A percentile compares a stretch with the other conserved stretches of the same genome.
These are phyloP conservation scores for Colletotrichum coccodes DNA, from an alignment of 2,329 filamentous ascomycete species.

Conservation along the genomic window DNA sequence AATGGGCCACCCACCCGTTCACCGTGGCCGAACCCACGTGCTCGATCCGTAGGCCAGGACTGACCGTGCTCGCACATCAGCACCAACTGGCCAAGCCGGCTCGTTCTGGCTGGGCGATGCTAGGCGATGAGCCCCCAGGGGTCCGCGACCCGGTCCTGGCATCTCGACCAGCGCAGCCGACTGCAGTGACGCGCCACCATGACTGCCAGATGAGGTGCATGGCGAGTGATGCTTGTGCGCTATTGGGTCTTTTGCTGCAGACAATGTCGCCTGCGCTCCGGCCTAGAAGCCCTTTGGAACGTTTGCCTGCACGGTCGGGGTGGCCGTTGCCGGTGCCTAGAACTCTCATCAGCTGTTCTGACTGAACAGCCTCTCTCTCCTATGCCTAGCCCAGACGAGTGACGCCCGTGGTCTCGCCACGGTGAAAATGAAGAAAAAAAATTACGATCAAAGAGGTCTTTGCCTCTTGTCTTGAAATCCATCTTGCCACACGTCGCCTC, in stretches of 20 bases:
- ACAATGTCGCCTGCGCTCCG: neutral
- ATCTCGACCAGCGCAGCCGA: neutral
- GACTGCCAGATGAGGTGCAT: conserved; percentile 8
- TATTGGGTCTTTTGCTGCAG: conserved; percentile 3
- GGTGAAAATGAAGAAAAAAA: neutral
- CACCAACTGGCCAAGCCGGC: neutral
- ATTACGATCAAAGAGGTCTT: neutral
- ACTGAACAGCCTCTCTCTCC: neutral
- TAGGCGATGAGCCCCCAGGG: neutral
- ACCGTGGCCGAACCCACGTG: conserved; percentile 25
- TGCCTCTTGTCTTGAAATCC: too few species aligned
- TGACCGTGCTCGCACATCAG: neutral
- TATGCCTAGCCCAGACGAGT: neutral
- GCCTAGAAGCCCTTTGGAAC: conserved; percentile 11
- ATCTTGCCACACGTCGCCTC: neutral
- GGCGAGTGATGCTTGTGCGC: neutral
- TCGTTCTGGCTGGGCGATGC: conserved; percentile 6
- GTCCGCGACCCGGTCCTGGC: neutral
- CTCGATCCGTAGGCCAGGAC: conserved; percentile 28
- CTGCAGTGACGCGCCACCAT: neutral
- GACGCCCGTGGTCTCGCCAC: neutral
- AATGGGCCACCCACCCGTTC: conserved; percentile 10
- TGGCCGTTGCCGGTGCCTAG: neutral
- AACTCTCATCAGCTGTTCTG: neutral
- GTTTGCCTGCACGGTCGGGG: neutral